Base-by-base conservation (phyloP, 2,329 filamentous ascomycete genomes). In the Pezizomycotina sp. region DNA sequence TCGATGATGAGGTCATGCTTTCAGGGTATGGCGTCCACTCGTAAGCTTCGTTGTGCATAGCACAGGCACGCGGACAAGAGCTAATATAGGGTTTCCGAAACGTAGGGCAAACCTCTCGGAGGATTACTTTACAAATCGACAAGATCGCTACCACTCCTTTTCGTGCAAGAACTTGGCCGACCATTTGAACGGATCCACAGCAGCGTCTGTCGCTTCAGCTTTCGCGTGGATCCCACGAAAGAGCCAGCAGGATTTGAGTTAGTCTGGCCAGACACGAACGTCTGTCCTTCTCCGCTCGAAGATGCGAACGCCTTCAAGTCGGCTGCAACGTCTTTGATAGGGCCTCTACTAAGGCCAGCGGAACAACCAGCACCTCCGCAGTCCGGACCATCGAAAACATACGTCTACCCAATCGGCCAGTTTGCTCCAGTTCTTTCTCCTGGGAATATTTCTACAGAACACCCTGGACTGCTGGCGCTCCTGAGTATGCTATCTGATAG, bases 71-170 rank as follows among this genome's bases (percentile, higher is more conserved):
- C 30, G 15, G 25, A 26, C 10, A 28, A 4, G 8, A n/a, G 14
- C 7, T 8, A 24, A 24, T 7, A 24, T 24, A 12, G 8, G 7
- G 8, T 8, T 24, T 8, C 8, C 12, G 8, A 12, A 21, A 19
- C 30, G 26, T 31, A 71, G 71, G 5, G 89, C 89, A 10, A 98
- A 98, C 49, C 62, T 98, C 5, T 92, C 82, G 0, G 71, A 68
- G 27, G 86, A 98, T 53, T 98, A 98, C 58, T 98, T 98, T 52
- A 92, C 83, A 24, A 89, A 95, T 50, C 74, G 89, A 7, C 78
- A 95, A 51, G 89, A 98, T 56, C 68, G 89, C 34, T 98, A 98
- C 51, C 89, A 98, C 55, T 60, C 95, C 22, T 92, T 95, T 58
- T 71, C 71, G 0, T 91, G 79, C 1, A 69, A 68, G 41, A 69